phyloP scores from a whole-genome alignment of 805 yeast genomes.

The Teunomyces barrocoloradensis region DNA sequence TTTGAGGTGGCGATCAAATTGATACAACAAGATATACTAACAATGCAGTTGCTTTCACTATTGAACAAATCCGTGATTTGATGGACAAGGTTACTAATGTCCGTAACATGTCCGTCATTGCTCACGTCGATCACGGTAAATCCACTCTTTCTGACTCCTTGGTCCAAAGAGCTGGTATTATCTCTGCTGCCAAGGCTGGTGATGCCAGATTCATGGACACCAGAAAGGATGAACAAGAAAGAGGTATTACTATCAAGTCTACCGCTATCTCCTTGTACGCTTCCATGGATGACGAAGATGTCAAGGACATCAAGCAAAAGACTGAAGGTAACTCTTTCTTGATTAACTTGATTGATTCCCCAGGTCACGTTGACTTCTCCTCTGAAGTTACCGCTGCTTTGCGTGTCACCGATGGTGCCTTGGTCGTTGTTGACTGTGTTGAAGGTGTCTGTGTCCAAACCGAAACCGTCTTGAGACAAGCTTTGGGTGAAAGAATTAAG shows the following conservation, averaged over 20 bases:
- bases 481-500: slow-evolving; percentile 98
- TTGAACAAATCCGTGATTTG: slow-evolving; percentile 91
- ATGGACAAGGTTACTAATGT: slow-evolving; percentile 99
- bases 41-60: slow-evolving; percentile 48
- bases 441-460: slow-evolving; percentile 99
- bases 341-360: slow-evolving; percentile 98
- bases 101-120: slow-evolving; percentile 99
- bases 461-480: slow-evolving; percentile 98
- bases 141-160: slow-evolving; percentile 98
- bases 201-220: slow-evolving; percentile 99
- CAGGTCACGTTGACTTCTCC: slow-evolving; percentile 99
- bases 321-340: slow-evolving; percentile 91
- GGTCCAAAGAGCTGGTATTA: slow-evolving; percentile 99
- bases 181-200: slow-evolving; percentile 99
- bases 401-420: slow-evolving; percentile 99
- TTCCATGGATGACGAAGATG: slow-evolving; percentile 81
- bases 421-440: slow-evolving; percentile 97
- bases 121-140: slow-evolving; percentile 99
- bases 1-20: background rate
- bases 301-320: slow-evolving; percentile 87
- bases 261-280: slow-evolving; percentile 97
- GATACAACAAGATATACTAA: slow-evolving; percentile 21
- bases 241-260: slow-evolving; percentile 99
- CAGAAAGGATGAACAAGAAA: slow-evolving; percentile 99
- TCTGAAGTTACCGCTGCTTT: slow-evolving; percentile 99